Evolutionary conservation across 2,329 filamentous ascomycete species (phyloP).

Genomic region (Aspergillus caelatus): DNA sequence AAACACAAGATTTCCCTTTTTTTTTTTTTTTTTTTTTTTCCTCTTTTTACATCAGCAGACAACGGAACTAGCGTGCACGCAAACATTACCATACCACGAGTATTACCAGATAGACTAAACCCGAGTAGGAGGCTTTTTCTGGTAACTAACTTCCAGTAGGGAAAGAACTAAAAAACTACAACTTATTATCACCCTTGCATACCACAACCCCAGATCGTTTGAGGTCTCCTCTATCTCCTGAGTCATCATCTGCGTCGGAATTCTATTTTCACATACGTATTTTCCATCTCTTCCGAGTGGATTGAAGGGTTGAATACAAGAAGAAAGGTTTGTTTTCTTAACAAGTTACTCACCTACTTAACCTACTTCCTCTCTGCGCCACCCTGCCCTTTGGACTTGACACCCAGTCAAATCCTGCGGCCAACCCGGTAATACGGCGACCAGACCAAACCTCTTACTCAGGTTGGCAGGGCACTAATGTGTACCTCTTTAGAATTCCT

Average conservation of each 20-base stretch:
- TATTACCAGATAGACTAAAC: neutral
- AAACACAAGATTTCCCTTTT: neutral
- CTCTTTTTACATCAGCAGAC: neutral
- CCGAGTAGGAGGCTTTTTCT: neutral
- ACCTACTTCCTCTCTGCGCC: constrained; percentile 10
- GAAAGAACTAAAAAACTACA: constrained; percentile 2
- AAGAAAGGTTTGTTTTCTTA: neutral
- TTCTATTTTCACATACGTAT: neutral
- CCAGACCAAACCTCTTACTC: neutral
- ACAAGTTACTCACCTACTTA: neutral
- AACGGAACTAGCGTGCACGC: neutral
- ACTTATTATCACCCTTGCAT: constrained; percentile 2
- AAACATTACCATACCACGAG: neutral
- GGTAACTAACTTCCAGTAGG: neutral
- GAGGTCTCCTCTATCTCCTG: constrained; percentile 1
- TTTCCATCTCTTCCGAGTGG: too few species aligned
- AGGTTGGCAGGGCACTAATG: constrained; percentile 3
- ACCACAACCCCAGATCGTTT: neutral
- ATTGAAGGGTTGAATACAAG: neutral
- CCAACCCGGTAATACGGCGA: constrained; percentile 3
- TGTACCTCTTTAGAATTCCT: constrained; percentile 4
- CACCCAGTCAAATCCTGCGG: constrained; percentile 2
- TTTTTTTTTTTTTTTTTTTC: neutral
- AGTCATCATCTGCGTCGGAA: neutral
- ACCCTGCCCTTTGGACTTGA: neutral